Base-by-base conservation (phyloP, 768 basidiomycete genomes). In the Leccinum obscurum region DNA sequence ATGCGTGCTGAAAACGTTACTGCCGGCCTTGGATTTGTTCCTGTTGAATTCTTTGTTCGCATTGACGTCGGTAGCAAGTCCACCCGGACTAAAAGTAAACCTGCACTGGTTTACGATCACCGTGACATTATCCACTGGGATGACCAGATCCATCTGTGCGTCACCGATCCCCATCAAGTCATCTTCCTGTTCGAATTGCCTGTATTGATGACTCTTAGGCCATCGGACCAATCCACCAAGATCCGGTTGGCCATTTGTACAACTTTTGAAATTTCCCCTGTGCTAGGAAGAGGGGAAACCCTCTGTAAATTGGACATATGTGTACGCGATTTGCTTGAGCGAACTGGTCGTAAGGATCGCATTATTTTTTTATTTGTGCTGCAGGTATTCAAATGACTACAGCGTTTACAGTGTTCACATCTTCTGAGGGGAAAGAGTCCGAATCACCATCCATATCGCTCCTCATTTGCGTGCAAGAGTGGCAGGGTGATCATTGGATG, bases 31-130 rank as follows among this genome's bases (percentile, higher is more conserved):
- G 49, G 41, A 26, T 66, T 63, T 17, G 55, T 67, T 41, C 66
- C 66, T 15, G 37, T 62, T 8, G 58, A 63, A 2, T 67, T 67
- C 39, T 67, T 58, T 50, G 63, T 62, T 32, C 52, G 54, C 7
- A 46, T 67, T 9, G 22, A 64, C 50, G 44, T 60, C 10, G 14
- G 4, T 2, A 28, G 39, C 35, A 32, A n/a, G 14, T 3, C 34
- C n/a, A 62, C 49, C 52, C 58, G 52, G 41, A 67, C 66, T 10
- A 20, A 44, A 20, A 59, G 20, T 10, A 61, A 53, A 53, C 41
- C 59, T 3, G 10, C 57, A 11, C 39, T 7, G n/a, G 52, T 58
- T 22, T 26, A 51, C 22, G 56, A 59, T 35, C 13, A 22, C 1
- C 22, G 22, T 24, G 22, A 26, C 26, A 22, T 55, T 32, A 56